A percentile compares a stretch with the other conserved stretches of the same genome.
Conservation (phyloP, 2,329 filamentous ascomycete genomes). For the Cladorrhinum sp. region DNA sequence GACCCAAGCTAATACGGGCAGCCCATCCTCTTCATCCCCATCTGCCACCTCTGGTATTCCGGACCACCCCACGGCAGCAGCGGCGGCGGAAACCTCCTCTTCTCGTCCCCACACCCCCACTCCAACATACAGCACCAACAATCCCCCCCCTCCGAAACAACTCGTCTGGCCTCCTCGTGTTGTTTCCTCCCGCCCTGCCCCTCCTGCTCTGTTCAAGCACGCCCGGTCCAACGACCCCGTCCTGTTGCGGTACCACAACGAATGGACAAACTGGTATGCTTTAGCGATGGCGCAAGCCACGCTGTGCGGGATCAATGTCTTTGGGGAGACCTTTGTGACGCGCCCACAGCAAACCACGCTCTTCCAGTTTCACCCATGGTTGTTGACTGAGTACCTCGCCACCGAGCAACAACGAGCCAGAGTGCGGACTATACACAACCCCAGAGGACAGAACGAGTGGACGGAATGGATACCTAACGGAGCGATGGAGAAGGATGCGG, state of each 20-base stretch:
- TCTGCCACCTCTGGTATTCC: neutral
- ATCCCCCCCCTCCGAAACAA: no score
- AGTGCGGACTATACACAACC: neutral
- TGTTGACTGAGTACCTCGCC: neutral
- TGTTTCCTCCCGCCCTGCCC: neutral
- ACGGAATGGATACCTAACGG: neutral
- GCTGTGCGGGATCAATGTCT: neutral
- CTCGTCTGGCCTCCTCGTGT: neutral
- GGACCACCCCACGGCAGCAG: neutral
- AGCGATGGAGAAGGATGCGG: neutral
- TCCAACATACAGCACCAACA: neutral
- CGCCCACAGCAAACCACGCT: neutral
- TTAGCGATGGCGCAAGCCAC: neutral
- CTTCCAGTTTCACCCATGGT: neutral
- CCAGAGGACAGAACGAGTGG: neutral
- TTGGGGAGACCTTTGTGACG: neutral
- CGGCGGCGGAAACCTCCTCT: neutral
- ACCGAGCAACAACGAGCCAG: neutral
- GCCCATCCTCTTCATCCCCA: neutral
- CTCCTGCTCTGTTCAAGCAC: neutral
- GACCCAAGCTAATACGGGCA: neutral
- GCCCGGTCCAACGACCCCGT: neutral
- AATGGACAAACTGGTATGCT: neutral
- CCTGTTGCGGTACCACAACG: neutral
- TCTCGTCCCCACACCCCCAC: neutral